Conservation (phyloP, 2,329 filamentous ascomycete species). For the Microdochium bolleyi region DNA sequence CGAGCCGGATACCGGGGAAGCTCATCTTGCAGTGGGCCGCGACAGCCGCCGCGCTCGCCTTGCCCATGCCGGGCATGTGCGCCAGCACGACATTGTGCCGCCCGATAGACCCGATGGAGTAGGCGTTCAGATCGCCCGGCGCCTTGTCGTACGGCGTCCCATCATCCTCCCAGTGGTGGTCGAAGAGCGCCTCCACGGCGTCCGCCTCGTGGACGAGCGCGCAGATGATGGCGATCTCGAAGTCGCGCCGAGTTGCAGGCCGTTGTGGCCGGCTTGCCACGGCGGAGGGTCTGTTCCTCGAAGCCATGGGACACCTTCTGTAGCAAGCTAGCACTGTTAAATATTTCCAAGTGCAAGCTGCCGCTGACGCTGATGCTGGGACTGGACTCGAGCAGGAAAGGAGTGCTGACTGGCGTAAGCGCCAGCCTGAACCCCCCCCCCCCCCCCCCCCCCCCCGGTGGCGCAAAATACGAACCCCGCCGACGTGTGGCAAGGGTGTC, state of each 20-base stretch:
- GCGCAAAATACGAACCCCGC: too few species aligned
- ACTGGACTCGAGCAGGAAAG: too few species aligned
- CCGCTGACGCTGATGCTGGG: too few species aligned
- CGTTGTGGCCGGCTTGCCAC: neutral
- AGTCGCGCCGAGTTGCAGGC: slow-evolving; percentile 8
- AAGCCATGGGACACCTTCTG: too few species aligned
- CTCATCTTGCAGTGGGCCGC: slow-evolving; percentile 5
- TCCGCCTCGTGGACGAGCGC: slow-evolving; percentile 17
- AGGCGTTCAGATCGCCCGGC: slow-evolving; percentile 16
- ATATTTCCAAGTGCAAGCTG: too few species aligned
- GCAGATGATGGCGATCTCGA: slow-evolving; percentile 21
- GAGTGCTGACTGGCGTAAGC: too few species aligned
- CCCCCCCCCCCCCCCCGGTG: too few species aligned
- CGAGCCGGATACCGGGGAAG: slow-evolving; percentile 8
- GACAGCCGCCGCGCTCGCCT: slow-evolving; percentile 9
- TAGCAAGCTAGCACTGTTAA: too few species aligned
- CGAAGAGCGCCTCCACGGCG: slow-evolving; percentile 12
- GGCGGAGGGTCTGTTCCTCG: too few species aligned
- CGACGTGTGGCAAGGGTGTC: too few species aligned
- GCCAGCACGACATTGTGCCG: slow-evolving; percentile 18
- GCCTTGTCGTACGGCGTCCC: slow-evolving; percentile 10
- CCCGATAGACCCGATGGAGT: slow-evolving; percentile 16
- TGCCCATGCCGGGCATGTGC: slow-evolving; percentile 18
- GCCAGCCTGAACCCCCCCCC: too few species aligned
- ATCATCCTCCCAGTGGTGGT: slow-evolving; percentile 14